phyloP scores from a whole-genome alignment of 2,329 filamentous ascomycete genomes.

The Trichoderma afroharzianum region DNA sequence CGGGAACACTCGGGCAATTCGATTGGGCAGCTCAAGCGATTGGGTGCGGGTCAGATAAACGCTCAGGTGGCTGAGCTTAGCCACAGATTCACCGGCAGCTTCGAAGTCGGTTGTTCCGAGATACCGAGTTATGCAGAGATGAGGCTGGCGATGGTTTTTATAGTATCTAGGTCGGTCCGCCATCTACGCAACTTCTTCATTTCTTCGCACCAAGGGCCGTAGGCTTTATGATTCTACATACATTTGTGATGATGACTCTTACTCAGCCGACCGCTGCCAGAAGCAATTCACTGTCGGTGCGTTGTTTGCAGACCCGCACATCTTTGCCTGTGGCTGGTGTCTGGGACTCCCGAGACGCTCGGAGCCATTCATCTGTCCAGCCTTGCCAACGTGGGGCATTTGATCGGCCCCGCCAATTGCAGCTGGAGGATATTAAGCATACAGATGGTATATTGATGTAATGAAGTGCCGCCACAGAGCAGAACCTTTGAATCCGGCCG shows the following conservation, averaged over 20 bases:
- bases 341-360: neutral
- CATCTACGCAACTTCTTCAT: neutral
- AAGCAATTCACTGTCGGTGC: neutral
- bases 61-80: conserved; percentile 5
- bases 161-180: neutral
- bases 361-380: conserved; percentile 13
- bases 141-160: neutral
- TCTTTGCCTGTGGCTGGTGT: conserved; percentile 11
- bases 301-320: neutral
- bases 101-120: neutral
- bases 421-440: neutral
- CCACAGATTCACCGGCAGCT: neutral
- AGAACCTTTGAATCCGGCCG: neutral
- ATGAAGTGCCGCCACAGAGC: neutral
- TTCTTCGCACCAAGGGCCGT: neutral
- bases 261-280: neutral
- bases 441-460: neutral
- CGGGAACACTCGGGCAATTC: conserved; percentile 17
- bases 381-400: conserved; percentile 15
- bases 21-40: neutral
- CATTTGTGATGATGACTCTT: neutral
- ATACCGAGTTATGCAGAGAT: neutral
- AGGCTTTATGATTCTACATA: neutral
- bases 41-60: neutral
- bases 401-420: conserved; percentile 7